Conservation (phyloP, 73 alveolate genomes). For the Paramecium pentaurelia region DNA sequence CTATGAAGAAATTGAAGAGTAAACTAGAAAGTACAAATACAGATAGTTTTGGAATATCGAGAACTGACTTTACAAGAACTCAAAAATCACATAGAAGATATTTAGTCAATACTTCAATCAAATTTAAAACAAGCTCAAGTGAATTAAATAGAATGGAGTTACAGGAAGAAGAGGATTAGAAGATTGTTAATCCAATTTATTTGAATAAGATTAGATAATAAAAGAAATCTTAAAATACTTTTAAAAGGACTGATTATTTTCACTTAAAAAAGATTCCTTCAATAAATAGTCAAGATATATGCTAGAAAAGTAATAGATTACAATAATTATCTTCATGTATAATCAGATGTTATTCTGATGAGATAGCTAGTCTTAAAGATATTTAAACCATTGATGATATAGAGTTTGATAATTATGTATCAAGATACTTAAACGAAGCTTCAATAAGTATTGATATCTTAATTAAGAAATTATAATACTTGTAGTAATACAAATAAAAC, state of each 20-base stretch:
- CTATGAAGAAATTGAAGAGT: not conserved
- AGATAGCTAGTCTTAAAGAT: not conserved
- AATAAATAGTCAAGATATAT: not conserved
- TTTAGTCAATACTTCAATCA: not conserved
- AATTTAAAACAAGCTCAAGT: not conserved
- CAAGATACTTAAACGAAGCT: not conserved
- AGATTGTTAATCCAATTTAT: not conserved
- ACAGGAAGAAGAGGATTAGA: not conserved
- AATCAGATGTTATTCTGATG: not conserved
- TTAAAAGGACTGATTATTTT: not conserved
- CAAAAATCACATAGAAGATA: not conserved
- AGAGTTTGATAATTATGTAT: not conserved
- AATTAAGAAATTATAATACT: not conserved
- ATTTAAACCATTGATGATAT: not conserved
- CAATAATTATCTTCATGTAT: not conserved
- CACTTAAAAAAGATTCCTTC: not conserved
- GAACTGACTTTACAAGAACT: not conserved
- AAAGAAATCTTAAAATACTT: not conserved
- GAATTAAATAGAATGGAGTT: not conserved
- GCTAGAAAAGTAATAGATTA: not conserved
- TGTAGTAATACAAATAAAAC: not conserved
- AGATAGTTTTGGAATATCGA: not conserved
- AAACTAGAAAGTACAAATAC: constrained; percentile 20
- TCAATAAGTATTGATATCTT: not conserved
- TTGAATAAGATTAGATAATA: not conserved